Conservation (phyloP, 2,329 filamentous ascomycete genomes). For the Aureobasidium melanogenum region DNA sequence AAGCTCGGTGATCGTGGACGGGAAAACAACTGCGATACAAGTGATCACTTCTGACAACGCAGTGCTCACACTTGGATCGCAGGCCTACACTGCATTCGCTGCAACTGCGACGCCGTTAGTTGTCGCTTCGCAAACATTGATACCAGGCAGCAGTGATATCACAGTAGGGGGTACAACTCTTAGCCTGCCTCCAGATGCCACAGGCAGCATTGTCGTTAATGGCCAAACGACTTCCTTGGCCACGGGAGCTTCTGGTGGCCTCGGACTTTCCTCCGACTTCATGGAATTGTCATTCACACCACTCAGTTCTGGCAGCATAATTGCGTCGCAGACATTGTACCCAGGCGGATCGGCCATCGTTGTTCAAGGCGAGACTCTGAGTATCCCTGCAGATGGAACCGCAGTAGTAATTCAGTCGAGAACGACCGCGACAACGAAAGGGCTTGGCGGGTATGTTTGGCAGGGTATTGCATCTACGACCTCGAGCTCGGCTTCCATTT, state of each 20-base stretch:
- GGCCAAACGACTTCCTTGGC: neutral
- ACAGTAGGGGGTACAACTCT: neutral
- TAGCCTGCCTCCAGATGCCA: neutral
- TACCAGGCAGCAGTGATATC: neutral
- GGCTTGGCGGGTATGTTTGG: neutral
- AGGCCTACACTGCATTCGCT: neutral
- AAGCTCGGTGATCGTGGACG: neutral
- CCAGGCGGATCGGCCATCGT: slow-evolving; percentile 20
- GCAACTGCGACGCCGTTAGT: neutral
- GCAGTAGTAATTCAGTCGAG: neutral
- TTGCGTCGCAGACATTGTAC: slow-evolving; percentile 4
- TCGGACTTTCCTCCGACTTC: neutral
- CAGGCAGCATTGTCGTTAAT: neutral
- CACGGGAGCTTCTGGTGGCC: neutral
- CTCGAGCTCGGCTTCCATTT: neutral
- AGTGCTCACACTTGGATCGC: neutral
- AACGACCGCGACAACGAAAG: neutral
- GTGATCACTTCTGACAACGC: neutral
- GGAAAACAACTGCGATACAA: neutral
- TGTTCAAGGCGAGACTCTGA: slow-evolving; percentile 18
- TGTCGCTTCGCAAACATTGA: neutral
- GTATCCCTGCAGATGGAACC: neutral
- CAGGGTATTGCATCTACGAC: neutral
- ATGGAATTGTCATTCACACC: neutral
- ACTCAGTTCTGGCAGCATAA: neutral